Base-by-base conservation (phyloP, 805 yeast genomes). In the Sporopachydermia lactativora region DNA sequence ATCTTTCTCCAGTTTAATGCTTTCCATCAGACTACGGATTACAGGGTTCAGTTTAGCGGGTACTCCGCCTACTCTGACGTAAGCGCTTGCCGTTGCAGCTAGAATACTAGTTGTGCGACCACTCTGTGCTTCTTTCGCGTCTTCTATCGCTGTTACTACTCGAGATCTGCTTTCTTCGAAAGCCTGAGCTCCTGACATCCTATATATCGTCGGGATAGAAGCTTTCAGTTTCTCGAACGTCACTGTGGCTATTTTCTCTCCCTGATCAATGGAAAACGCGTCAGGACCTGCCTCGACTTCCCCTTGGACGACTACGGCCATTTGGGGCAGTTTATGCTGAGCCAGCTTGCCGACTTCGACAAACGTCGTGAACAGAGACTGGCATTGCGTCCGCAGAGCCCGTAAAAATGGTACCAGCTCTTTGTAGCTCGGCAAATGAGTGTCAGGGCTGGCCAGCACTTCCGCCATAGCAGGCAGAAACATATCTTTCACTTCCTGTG, bases 241-340 rank as follows among this genome's bases (percentile, higher is more conserved):
- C 34, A 76, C 82, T 35, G 64, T 63, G 19, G 31, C 62, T 14
- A 86, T 70, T 46, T 73, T 71, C 42, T 81, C 81, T 1, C 96
- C 96, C 45, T 73, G 71, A 36, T 71, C 81, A 35, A 92, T 56
- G 13, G 85, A 73, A 60, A 92, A 92, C 0, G 96, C 97, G 50
- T 80, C 86, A 1, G 94, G 85, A 2, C 96, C 96, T 2, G 96
- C 95, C 44, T 83, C 94, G 1, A 75, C 67, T 54, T 92, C 97
- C 28, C 98, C 98, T 57, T 86, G 89, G 3, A 89, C 96, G 5
- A 88, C 76, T 3, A 86, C 77, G 0, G 98, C 92, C 15, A 92
- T 58, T 41, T 77, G 81, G 0, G 96, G 96, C 3, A 85, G 57
- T 53, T 78, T 80, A 15, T 71, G 65, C 8, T 75, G 71, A 1